phyloP scores from a whole-genome alignment of 1,284 basidiomycete species.

The Phlebopus sp. region DNA sequence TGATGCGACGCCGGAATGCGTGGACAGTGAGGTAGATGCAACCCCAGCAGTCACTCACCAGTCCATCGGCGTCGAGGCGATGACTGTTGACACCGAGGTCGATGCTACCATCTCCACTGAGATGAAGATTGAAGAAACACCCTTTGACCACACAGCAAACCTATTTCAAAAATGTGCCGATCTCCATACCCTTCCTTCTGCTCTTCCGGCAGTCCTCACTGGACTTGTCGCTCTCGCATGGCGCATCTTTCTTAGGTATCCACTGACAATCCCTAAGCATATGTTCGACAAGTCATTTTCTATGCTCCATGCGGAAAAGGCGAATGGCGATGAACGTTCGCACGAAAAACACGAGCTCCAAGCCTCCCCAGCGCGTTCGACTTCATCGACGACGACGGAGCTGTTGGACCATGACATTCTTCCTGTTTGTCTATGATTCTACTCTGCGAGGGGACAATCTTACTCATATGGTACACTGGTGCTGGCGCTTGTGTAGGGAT shows the following conservation, averaged over 20 bases:
- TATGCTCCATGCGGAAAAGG: constrained; percentile 32
- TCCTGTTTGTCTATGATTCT: constrained; percentile 52
- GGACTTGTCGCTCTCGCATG: constrained; percentile 44
- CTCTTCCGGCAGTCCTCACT: constrained; percentile 42
- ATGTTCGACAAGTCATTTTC: constrained; percentile 35
- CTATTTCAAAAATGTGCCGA: constrained; percentile 26
- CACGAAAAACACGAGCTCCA: constrained; percentile 32
- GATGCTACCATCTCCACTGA: constrained; percentile 30
- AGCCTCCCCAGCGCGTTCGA: constrained; percentile 22
- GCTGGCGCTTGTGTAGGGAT: constrained; percentile 46
- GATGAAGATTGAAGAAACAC: constrained; percentile 22
- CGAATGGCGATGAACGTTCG: constrained; percentile 27
- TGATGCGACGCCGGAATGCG: constrained; percentile 40
- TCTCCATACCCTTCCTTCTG: constrained; percentile 25
- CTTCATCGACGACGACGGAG: constrained; percentile 23
- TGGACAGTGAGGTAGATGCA: constrained; percentile 32
- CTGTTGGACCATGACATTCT: constrained; percentile 33
- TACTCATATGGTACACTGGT: constrained; percentile 45
- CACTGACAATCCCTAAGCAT: constrained; percentile 43
- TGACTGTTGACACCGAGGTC: constrained; percentile 26
- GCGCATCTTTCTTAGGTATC: constrained; percentile 43
- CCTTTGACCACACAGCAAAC: constrained; percentile 25
- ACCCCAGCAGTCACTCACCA: constrained; percentile 36
- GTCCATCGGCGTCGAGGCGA: constrained; percentile 38
- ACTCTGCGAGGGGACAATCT: constrained; percentile 33